Percentiles rank a stretch among this genome's conserved stretches.
Conservation (phyloP, 176 grass and related monocot species). For the Chrysopogon serrulatus region DNA sequence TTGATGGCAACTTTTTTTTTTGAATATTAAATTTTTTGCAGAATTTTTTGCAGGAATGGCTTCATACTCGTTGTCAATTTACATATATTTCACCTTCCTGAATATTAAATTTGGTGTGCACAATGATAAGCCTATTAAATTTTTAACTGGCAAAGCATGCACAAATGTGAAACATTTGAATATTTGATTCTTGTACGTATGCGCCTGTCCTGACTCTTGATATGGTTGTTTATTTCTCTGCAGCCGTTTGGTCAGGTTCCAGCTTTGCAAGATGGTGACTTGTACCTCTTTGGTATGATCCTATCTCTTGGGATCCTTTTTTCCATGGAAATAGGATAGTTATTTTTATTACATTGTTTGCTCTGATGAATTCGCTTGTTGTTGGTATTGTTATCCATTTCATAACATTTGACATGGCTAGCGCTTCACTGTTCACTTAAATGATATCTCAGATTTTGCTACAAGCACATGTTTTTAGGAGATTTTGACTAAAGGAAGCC, state of each 20-base stretch:
- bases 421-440: background rate
- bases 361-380: background rate
- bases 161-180: background rate
- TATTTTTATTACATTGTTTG: background rate
- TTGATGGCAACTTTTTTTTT: background rate
- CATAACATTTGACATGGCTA: background rate
- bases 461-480: background rate
- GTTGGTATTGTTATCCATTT: background rate
- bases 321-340: background rate
- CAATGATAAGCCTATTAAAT: background rate
- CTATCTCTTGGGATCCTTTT: background rate
- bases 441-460: background rate
- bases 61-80: background rate
- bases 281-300: constrained; percentile 37
- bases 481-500: background rate
- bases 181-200: background rate
- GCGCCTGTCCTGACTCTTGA: background rate
- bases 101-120: background rate
- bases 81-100: background rate
- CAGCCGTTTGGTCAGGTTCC: constrained; percentile 73
- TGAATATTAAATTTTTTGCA: background rate
- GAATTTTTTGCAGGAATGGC: background rate
- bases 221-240: constrained; percentile 16
- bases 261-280: constrained; percentile 62
- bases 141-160: background rate